Evolutionary conservation across 345 rosid genomes (phyloP), one percentile per base, ranked within the genome.

Genomic region (Citrus australasica): DNA sequence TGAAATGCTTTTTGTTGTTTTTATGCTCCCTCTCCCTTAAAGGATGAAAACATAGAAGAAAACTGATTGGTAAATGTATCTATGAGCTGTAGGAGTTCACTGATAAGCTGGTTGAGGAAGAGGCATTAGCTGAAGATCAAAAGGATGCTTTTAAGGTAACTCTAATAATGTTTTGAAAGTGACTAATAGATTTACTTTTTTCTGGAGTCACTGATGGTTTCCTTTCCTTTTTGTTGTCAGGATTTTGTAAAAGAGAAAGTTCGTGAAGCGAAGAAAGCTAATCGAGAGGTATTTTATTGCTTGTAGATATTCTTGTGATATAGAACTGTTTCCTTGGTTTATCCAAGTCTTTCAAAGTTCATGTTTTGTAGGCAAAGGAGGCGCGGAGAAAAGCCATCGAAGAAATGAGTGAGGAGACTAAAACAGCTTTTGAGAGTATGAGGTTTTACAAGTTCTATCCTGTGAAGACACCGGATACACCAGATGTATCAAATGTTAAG

Each of bases 361-460:
- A 28, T 76, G 77, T 48, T 67, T 19, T 76, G 73, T 71, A 95
- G 98, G 99, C 96, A 35, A 97, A 82, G 85, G 97, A 94, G 72
- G 93, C 98, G 60, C 88, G 98, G 73, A 92, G 69, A 85, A 97
- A 83, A 71, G 92, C 94, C 30, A 79, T 89, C 66, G 94, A 89
- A 81, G 97, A 90, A 79, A 88, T 97, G 98, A 97, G 89, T 19
- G 97, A 85, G 82, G 98, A 92, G 30, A 86, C 88, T 7, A 93
- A 79, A 82, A 72, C 80, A 9, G 97, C 93, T 24, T 90, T 86
- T 68, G 83, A 97, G 74, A 84, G 73, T 63, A 93, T 90, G 91
- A 97, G 80, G 83, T 92, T 97, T 83, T 93, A 94, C 92, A 97
- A 97, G 82, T 97, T 97, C 81, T 97, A 97, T 85, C 99, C 99